Percentiles rank a stretch among this genome's conserved stretches.
Conservation (phyloP, 2,329 filamentous ascomycete species). For the Coniochaeta sp. region DNA sequence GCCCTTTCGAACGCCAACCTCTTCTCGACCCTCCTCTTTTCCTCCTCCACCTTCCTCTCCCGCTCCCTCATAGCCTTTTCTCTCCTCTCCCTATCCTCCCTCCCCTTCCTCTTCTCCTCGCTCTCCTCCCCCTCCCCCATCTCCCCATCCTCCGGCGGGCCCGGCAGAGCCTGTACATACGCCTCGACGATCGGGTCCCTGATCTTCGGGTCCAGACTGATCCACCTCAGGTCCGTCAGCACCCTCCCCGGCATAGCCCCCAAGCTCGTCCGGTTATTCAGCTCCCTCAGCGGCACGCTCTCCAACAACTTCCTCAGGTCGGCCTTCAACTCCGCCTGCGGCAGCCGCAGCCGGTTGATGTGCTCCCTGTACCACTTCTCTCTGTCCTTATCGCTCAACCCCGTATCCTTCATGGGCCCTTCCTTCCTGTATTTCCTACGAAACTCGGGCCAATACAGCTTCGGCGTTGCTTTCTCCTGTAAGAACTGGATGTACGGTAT, state of each 20-base stretch:
- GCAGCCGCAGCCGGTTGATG: slow-evolving; percentile 58
- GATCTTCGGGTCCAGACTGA: slow-evolving; percentile 53
- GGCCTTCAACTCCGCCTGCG: slow-evolving; percentile 58
- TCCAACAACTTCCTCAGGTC: slow-evolving; percentile 63
- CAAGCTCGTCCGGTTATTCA: slow-evolving; percentile 53
- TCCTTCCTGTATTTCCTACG: slow-evolving; percentile 85
- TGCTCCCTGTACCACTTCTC: slow-evolving; percentile 77
- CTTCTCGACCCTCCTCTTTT: slow-evolving; percentile 52
- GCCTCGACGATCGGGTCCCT: slow-evolving; percentile 60
- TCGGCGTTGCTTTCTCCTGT: slow-evolving; percentile 74
- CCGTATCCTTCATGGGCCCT: slow-evolving; percentile 67
- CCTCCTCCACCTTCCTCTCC: slow-evolving; percentile 54
- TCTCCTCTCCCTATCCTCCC: slow-evolving; percentile 48
- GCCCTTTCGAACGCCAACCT: slow-evolving; percentile 56
- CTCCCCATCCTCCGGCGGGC: slow-evolving; percentile 41
- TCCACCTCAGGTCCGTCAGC: slow-evolving; percentile 61
- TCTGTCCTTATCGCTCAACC: slow-evolving; percentile 66
- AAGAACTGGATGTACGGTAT: slow-evolving; percentile 79
- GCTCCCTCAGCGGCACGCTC: slow-evolving; percentile 45
- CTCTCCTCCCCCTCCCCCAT: slow-evolving; percentile 42
- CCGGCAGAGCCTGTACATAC: slow-evolving; percentile 57
- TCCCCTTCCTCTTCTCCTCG: slow-evolving; percentile 40
- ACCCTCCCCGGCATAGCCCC: slow-evolving; percentile 55
- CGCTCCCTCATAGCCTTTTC: slow-evolving; percentile 62
- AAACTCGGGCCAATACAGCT: slow-evolving; percentile 97